phyloP scores from a whole-genome alignment of 345 rosid genomes.

The Salix suchowensis region DNA sequence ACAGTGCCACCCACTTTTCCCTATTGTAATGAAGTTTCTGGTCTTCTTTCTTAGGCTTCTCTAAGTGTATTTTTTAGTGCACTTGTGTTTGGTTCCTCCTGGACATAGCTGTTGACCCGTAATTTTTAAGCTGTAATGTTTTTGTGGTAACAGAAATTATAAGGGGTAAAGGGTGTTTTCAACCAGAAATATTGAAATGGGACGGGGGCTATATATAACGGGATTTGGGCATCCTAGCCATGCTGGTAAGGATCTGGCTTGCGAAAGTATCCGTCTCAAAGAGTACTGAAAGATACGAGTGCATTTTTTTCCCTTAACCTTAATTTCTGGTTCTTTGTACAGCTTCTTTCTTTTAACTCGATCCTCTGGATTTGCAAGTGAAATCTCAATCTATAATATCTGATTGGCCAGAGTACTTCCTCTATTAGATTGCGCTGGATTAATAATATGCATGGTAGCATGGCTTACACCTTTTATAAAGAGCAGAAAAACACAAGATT shows the following conservation, averaged over 20 bases:
- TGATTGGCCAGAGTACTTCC: background rate
- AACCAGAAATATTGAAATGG: background rate
- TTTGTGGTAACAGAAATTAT: background rate
- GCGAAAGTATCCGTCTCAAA: background rate
- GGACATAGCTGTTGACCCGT: background rate
- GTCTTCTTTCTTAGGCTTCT: background rate
- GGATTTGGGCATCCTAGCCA: background rate
- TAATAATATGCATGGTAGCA: background rate
- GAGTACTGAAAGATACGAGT: background rate
- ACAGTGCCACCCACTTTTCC: constrained; percentile 11
- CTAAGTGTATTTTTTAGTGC: background rate
- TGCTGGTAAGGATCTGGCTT: background rate
- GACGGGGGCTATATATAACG: background rate
- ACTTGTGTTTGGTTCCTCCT: constrained; percentile 1
- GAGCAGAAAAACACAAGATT: background rate
- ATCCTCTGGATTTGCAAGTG: background rate
- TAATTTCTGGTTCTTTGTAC: background rate
- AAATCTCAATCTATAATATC: background rate
- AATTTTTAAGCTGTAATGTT: background rate
- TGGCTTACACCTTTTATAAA: background rate
- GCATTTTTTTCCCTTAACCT: background rate
- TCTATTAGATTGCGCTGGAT: background rate
- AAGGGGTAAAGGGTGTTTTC: background rate
- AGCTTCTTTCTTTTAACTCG: background rate
- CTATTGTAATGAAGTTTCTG: background rate